These are phyloP conservation scores for Tanacetum coccineum DNA, from an alignment of 129 eudicot genomes.

Conservation along the genomic window DNA sequence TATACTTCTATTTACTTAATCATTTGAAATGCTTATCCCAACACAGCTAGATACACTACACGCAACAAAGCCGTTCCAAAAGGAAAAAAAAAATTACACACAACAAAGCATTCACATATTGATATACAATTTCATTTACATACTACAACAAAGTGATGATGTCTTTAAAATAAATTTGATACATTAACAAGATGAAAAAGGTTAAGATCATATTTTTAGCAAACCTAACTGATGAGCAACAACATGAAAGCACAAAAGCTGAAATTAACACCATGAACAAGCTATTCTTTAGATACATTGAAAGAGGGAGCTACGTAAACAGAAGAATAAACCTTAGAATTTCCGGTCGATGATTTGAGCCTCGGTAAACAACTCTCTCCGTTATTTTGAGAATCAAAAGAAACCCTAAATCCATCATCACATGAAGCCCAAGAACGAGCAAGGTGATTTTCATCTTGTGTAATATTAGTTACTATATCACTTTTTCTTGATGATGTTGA, in stretches of 20 bases:
- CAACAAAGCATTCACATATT: no score
- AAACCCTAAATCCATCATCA: not conserved
- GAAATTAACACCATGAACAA: not conserved
- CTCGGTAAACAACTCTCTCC: not conserved
- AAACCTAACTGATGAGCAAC: not conserved
- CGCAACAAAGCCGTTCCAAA: no score
- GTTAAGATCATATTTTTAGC: no score
- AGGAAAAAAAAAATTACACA: no score
- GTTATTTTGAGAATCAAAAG: slow-evolving; percentile 1
- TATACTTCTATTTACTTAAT: no score
- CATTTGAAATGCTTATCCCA: no score
- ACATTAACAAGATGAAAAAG: no score
- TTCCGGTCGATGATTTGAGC: not conserved
- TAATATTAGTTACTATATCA: not conserved
- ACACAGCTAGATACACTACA: no score
- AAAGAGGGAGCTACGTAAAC: slow-evolving; percentile 13
- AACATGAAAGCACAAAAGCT: not conserved
- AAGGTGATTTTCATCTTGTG: not conserved
- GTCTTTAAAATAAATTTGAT: no score
- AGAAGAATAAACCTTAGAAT: slow-evolving; percentile 9
- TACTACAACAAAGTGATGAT: no score
- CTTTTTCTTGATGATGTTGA: not conserved
- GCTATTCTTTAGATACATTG: not conserved
- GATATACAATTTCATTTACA: no score
- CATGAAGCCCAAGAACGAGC: slow-evolving; percentile 1